Evolutionary conservation across 2,329 filamentous ascomycete genomes (phyloP), one percentile per base, ranked within the genome.

Genomic region (Raffaelea arxii): DNA sequence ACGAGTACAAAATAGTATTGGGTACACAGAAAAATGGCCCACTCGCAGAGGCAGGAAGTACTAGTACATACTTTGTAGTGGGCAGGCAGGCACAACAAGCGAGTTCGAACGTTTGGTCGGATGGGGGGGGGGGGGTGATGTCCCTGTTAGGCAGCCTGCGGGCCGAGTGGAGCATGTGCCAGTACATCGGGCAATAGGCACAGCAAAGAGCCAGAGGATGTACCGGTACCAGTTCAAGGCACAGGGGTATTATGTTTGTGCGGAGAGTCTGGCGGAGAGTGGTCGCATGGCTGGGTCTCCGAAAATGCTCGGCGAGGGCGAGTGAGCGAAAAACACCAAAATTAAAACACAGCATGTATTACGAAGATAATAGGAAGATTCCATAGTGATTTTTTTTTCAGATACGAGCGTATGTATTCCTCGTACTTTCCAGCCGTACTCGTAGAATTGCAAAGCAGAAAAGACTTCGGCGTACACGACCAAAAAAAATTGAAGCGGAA

Each of bases 101-200:
- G 38, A 46, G 46, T 44, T 42, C 21, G n/a, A n/a, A n/a, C n/a
- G n/a, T 51, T 7, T 44, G 46, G 46, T 46, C 47, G 46, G 48
- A 32, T 32, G 43, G 48, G 41, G 25, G 25, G 12, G n/a, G 12
- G 44, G 43, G 46, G 51, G 39, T 44, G 30, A 44, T 41, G 46
- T 46, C 46, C 49, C 48, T 18, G 47, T 46, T 49, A 49, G 45
- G 48, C 49, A 48, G 49, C 46, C 49, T 41, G 42, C 47, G 51
- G 47, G 44, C 40, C 49, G 51, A 47, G 51, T 53, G 46, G 51
- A 48, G 51, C 48, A 52, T 46, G 44, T 49, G 46, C 25, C 32
- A 36, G 43, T 42, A 46, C 40, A 43, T 24, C 43, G 46, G 32
- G 21, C 41, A 19, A 18, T 14, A 23, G 16, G 32, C 14, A 12